phyloP scores from a whole-genome alignment of 345 rosid species.

The Rubroshorea leprosula region DNA sequence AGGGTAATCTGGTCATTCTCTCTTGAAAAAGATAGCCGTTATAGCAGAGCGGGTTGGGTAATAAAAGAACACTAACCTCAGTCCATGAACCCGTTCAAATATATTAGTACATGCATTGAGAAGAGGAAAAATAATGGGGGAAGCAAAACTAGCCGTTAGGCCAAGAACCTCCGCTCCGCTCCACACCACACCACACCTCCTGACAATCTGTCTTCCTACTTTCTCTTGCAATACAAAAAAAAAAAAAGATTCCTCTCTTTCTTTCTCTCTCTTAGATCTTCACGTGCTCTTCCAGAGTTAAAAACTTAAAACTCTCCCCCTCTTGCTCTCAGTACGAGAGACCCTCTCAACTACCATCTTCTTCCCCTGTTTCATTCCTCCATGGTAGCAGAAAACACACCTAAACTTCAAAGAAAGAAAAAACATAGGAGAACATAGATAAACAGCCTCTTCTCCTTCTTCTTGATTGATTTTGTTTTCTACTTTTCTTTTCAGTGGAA shows the following conservation, averaged over 20 bases:
- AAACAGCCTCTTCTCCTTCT: background rate
- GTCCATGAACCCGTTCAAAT: constrained; percentile 12
- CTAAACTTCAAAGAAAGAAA: background rate
- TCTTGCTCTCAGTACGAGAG: constrained; percentile 36
- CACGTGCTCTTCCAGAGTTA: constrained; percentile 36
- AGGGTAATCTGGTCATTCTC: no score
- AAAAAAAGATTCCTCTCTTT: no score
- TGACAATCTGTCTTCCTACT: constrained; percentile 21
- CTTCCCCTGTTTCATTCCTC: constrained; percentile 11
- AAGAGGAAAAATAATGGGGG: background rate
- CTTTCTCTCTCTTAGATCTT: constrained; percentile 33
- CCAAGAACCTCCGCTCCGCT: constrained; percentile 24
- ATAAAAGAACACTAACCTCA: constrained; percentile 16
- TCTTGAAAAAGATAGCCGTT: background rate
- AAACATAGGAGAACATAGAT: background rate
- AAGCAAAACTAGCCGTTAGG: constrained; percentile 51
- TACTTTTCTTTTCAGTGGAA: background rate
- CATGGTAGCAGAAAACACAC: background rate
- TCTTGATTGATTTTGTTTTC: background rate
- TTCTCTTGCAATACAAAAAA: constrained; percentile 27
- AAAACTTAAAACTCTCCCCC: constrained; percentile 17
- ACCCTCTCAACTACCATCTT: constrained; percentile 11
- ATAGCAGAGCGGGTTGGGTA: constrained; percentile 12
- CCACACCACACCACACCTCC: no score
- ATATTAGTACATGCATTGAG: no score